Evolutionary conservation across 495 filamentous ascomycete genomes (phyloP).

Genomic region (Penicillium verhagenii): DNA sequence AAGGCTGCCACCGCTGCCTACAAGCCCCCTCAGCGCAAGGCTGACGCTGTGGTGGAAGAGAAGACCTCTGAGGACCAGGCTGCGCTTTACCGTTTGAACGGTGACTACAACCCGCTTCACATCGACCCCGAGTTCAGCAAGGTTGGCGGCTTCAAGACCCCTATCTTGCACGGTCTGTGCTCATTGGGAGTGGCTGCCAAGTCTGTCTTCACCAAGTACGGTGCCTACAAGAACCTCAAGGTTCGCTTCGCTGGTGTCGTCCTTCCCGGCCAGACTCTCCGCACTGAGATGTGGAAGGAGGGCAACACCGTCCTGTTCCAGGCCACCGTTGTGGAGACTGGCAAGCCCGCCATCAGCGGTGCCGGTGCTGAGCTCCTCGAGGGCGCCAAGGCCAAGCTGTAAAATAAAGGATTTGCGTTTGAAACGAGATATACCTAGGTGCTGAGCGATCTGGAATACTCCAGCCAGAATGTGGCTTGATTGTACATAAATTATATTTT

Average conservation of each 20-base stretch:
- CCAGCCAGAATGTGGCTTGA: slow-evolving; percentile 19
- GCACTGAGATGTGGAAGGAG: slow-evolving; percentile 99
- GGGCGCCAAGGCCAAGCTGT: slow-evolving; percentile 60
- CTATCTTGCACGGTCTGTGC: slow-evolving; percentile 94
- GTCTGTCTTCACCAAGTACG: slow-evolving; percentile 82
- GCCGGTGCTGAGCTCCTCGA: slow-evolving; percentile 82
- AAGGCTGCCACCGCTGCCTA: slow-evolving; percentile 78
- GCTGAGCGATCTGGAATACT: slow-evolving; percentile 13
- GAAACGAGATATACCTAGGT: slow-evolving; percentile 25
- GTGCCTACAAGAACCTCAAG: slow-evolving; percentile 90
- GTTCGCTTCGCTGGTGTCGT: slow-evolving; percentile 94
- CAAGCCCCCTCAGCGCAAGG: slow-evolving; percentile 69
- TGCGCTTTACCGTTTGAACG: slow-evolving; percentile 88
- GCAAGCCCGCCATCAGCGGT: slow-evolving; percentile 85
- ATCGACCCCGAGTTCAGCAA: slow-evolving; percentile 93
- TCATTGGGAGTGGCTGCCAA: slow-evolving; percentile 92
- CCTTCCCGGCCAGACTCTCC: slow-evolving; percentile 86
- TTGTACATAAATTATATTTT: slow-evolving; percentile 19
- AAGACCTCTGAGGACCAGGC: slow-evolving; percentile 93
- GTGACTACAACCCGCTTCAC: slow-evolving; percentile 92
- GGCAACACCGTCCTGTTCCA: slow-evolving; percentile 88
- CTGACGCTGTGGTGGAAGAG: slow-evolving; percentile 84
- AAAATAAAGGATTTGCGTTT: slow-evolving; percentile 31
- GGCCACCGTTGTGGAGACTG: slow-evolving; percentile 91
- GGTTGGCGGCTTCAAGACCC: slow-evolving; percentile 92